phyloP scores from a whole-genome alignment of 2,329 filamentous ascomycete species.

The Pseudogymnoascus sp. region DNA sequence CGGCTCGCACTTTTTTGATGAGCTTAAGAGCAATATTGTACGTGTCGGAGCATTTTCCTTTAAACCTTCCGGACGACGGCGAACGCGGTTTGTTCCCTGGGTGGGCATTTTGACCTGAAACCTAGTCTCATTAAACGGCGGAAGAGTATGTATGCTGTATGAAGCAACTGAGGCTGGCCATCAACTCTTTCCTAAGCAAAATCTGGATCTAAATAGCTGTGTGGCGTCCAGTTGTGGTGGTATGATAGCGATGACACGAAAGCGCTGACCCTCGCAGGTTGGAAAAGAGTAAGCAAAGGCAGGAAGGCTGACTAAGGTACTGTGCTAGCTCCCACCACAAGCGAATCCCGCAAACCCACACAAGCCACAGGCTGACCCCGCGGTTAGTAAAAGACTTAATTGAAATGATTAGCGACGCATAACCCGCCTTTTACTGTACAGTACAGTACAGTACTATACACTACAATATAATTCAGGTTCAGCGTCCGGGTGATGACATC shows the following conservation, averaged over 20 bases:
- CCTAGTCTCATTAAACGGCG: not conserved
- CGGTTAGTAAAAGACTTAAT: not conserved
- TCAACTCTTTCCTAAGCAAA: not conserved
- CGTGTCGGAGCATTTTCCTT: constrained; percentile 30
- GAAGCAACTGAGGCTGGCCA: not conserved
- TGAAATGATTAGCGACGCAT: no score
- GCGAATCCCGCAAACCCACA: not conserved
- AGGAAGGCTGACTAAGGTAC: not conserved
- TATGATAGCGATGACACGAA: not conserved
- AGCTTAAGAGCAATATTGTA: constrained; percentile 29
- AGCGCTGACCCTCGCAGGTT: not conserved
- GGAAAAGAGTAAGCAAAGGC: not conserved
- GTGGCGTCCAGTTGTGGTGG: not conserved
- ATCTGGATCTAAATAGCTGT: not conserved
- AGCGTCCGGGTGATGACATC: no score
- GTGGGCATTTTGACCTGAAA: not conserved
- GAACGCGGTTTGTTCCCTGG: not conserved
- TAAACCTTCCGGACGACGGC: constrained; percentile 10
- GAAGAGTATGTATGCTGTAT: not conserved
- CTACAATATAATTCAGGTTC: no score
- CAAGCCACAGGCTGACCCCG: not conserved
- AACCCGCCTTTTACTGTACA: no score
- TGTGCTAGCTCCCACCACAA: not conserved
- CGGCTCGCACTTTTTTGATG: not conserved
- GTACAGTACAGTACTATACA: no score